Evolutionary conservation across 805 yeast genomes (phyloP).

Genomic region (Diddensiella caesifluorescens): DNA sequence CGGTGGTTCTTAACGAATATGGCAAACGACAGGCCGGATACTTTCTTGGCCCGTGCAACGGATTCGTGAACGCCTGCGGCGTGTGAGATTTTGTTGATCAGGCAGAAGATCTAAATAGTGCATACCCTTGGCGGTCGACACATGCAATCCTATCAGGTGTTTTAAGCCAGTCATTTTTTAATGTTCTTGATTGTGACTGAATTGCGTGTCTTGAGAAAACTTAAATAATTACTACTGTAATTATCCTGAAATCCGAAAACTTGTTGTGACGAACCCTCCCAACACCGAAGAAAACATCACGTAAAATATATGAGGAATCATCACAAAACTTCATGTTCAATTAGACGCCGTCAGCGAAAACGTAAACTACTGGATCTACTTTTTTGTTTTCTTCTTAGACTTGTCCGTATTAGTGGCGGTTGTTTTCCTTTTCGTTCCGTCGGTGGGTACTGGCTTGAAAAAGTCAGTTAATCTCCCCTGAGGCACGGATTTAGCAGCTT

Average conservation of each 20-base stretch:
- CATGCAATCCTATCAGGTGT: constrained; percentile 75
- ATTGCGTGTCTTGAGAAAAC: too few species aligned
- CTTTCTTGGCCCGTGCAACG: constrained; percentile 49
- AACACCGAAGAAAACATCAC: too few species aligned
- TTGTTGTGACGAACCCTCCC: too few species aligned
- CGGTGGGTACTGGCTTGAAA: constrained; percentile 54
- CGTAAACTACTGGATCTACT: background rate
- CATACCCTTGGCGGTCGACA: constrained; percentile 70
- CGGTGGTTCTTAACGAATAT: constrained; percentile 85
- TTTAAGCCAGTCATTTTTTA: constrained; percentile 1
- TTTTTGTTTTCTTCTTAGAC: constrained; percentile 9
- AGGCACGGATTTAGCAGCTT: constrained; percentile 76
- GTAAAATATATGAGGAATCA: too few species aligned
- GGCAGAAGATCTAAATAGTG: too few species aligned
- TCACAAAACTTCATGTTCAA: too few species aligned
- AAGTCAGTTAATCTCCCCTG: constrained; percentile 94
- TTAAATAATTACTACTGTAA: too few species aligned
- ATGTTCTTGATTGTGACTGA: too few species aligned
- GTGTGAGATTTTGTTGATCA: too few species aligned
- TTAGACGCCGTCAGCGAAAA: too few species aligned
- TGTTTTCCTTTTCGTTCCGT: constrained; percentile 7
- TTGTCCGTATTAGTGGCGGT: constrained; percentile 8
- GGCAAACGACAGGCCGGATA: constrained; percentile 80
- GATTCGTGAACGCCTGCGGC: constrained; percentile 62
- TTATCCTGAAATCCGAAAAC: too few species aligned